Conservation (phyloP, 306 rosid species). For the Malus orientalis region DNA sequence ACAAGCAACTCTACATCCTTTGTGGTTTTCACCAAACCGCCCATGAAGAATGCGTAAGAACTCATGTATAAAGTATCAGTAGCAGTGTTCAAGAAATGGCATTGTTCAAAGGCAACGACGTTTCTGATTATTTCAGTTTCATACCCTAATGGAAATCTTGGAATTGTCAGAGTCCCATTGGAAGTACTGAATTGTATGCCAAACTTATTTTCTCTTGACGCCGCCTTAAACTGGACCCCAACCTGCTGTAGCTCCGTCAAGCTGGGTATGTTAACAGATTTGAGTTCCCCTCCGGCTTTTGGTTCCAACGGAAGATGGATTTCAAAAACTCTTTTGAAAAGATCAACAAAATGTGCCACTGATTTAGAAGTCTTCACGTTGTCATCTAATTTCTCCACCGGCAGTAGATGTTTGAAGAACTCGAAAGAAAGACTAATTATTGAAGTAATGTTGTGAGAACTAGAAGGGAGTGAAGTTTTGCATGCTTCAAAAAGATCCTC, state of each 20-base stretch:
- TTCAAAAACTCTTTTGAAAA: not conserved
- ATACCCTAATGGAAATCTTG: not conserved
- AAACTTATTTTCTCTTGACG: constrained; percentile 7
- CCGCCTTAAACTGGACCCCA: constrained; percentile 18
- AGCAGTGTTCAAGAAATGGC: not conserved
- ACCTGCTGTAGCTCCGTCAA: constrained; percentile 20
- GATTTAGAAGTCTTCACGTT: not conserved
- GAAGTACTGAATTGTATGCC: constrained; percentile 7
- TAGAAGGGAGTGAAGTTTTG: not conserved
- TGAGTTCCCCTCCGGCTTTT: not conserved
- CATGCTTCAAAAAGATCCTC: not conserved
- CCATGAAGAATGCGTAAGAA: constrained; percentile 15
- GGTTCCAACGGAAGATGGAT: not conserved
- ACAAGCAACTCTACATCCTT: constrained; percentile 26
- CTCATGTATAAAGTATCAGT: not conserved
- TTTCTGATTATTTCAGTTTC: constrained; percentile 13
- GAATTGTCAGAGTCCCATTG: constrained; percentile 23
- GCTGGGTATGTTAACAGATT: constrained; percentile 7
- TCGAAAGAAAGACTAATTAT: constrained; percentile 13
- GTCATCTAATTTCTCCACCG: not conserved
- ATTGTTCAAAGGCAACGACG: constrained; percentile 31
- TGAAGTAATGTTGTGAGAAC: not conserved
- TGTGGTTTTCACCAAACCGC: constrained; percentile 8
- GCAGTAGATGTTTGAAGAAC: not conserved
- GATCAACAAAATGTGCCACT: not conserved